These are phyloP conservation scores for Chloris gayana DNA, from an alignment of 176 grass and related monocot species.

Conservation along the genomic window DNA sequence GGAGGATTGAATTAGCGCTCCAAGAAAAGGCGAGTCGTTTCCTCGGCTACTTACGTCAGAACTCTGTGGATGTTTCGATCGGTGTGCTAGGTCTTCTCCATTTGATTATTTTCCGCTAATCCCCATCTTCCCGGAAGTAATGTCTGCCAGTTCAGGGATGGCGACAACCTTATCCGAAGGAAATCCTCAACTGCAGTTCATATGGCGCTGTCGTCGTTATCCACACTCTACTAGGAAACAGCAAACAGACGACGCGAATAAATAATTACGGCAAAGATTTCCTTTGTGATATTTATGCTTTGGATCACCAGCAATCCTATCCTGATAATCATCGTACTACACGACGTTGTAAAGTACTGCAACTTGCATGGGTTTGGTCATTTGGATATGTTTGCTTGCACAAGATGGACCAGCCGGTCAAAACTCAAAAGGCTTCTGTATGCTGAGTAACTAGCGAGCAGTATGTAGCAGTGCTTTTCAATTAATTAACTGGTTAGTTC, in stretches of 20 bases:
- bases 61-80: background rate
- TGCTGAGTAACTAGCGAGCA: background rate
- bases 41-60: no score
- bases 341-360: slow-evolving; percentile 30
- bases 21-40: no score
- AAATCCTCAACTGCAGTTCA: slow-evolving; percentile 18
- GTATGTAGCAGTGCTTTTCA: background rate
- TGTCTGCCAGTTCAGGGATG: background rate
- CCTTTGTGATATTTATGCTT: slow-evolving; percentile 8
- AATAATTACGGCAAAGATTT: background rate
- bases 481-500: slow-evolving; percentile 9
- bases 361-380: slow-evolving; percentile 21
- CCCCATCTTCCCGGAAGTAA: background rate
- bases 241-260: background rate
- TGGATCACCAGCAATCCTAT: slow-evolving; percentile 4
- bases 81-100: background rate
- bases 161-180: slow-evolving; percentile 36
- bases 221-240: background rate
- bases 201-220: background rate
- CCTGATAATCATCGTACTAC: background rate
- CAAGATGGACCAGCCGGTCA: slow-evolving; percentile 15
- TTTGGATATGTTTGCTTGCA: slow-evolving; percentile 24
- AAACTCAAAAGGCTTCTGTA: slow-evolving; percentile 10
- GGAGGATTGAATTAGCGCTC: background rate
- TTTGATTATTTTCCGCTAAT: background rate